Conservation (phyloP, 73 alveolate genomes). For the Paramecium biaurelia region DNA sequence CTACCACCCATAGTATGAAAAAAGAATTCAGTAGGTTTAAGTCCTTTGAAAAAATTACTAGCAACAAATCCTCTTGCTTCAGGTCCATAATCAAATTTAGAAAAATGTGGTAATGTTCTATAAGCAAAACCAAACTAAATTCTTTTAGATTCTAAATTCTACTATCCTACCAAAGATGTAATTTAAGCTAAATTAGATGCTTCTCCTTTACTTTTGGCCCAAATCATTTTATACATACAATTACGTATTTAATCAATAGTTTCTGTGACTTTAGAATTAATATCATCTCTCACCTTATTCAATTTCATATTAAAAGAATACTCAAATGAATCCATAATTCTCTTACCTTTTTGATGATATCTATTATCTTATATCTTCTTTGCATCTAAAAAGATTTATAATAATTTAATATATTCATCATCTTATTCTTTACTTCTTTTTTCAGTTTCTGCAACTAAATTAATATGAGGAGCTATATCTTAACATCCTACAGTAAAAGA, state of each 20-base stretch:
- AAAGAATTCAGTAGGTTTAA: conserved; percentile 98
- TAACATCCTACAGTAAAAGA: conserved; percentile 71
- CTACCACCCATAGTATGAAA: conserved; percentile 99
- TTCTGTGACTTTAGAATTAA: conserved; percentile 76
- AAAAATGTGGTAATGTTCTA: conserved; percentile 99
- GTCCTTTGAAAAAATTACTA: conserved; percentile 93
- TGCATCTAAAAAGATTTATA: conserved; percentile 42
- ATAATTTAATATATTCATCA: conserved; percentile 47
- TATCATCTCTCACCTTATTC: conserved; percentile 95
- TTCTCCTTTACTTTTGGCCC: conserved; percentile 97
- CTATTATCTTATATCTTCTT: conserved; percentile 76
- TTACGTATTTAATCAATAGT: conserved; percentile 69
- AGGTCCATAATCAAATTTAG: conserved; percentile 99
- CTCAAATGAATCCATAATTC: conserved; percentile 97
- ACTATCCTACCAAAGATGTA: conserved; percentile 99
- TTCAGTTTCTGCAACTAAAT: conserved; percentile 56
- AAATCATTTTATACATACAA: conserved; percentile 96
- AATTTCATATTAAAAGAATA: conserved; percentile 84
- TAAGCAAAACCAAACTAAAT: conserved; percentile 96
- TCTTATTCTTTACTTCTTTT: conserved; percentile 52
- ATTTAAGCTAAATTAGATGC: conserved; percentile 94
- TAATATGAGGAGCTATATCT: conserved; percentile 64
- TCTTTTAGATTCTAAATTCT: conserved; percentile 99
- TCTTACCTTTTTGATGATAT: conserved; percentile 97
- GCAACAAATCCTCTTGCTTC: conserved; percentile 99